Evolutionary conservation across 169 alveolate genomes (phyloP).

Genomic region (Ichthyophthirius multifiliis): DNA sequence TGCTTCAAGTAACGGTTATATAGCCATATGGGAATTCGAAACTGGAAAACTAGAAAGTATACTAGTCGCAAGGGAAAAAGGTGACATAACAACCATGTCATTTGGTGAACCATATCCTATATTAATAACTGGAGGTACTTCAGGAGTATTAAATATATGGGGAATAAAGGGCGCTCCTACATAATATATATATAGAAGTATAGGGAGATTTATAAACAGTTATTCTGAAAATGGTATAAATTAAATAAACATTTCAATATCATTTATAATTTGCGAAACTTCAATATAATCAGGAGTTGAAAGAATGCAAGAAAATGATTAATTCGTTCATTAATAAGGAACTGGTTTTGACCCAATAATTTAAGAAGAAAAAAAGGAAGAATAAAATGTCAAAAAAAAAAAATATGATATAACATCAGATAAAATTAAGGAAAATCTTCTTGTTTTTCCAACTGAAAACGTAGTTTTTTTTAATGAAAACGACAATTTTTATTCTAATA

Average conservation of each 20-base stretch:
- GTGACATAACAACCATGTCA: slow-evolving; percentile 57
- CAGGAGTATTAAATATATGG: slow-evolving; percentile 71
- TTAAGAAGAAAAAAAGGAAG: not conserved
- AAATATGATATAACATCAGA: not conserved
- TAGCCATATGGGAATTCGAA: slow-evolving; percentile 88
- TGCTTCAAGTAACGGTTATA: slow-evolving; percentile 26
- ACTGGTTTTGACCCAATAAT: not conserved
- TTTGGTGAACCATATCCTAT: slow-evolving; percentile 81
- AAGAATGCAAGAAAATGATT: not conserved
- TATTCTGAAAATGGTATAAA: not conserved
- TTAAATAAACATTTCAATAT: not conserved
- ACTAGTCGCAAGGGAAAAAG: slow-evolving; percentile 35
- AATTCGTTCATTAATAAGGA: not conserved
- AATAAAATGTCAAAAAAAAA: not conserved
- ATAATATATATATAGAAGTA: slow-evolving; percentile 31
- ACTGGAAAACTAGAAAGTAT: slow-evolving; percentile 77
- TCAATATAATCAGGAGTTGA: not conserved
- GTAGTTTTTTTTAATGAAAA: not conserved
- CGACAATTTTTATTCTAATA: no score
- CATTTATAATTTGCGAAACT: not conserved
- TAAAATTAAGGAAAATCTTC: not conserved
- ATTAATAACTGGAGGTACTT: slow-evolving; percentile 54
- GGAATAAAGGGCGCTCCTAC: slow-evolving; percentile 35
- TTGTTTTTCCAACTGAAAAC: not conserved
- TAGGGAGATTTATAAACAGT: not conserved